These are phyloP conservation scores for Corrigiola litoralis DNA, from an alignment of 179 eudicot species.

Conservation along the genomic window DNA sequence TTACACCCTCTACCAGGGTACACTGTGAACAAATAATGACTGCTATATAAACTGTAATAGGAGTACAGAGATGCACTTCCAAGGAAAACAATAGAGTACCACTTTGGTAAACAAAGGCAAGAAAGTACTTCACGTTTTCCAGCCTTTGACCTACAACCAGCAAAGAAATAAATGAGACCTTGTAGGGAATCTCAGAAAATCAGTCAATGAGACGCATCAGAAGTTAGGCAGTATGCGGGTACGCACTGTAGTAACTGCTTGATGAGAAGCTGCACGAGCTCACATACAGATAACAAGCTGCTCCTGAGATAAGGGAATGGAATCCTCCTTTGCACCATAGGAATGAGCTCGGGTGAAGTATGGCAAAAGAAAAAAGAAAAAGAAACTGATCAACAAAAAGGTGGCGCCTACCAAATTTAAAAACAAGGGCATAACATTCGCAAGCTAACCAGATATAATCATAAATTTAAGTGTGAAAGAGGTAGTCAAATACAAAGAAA, in stretches of 20 bases:
- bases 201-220: conserved; percentile 11
- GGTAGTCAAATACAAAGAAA: too few relatives aligned
- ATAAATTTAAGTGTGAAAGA: too few relatives aligned
- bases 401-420: conserved; percentile 6
- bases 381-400: conserved; percentile 20
- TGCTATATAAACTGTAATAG: neutral
- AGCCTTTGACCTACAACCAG: conserved; percentile 20
- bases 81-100: conserved; percentile 6
- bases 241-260: conserved; percentile 2
- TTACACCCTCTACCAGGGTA: too few relatives aligned
- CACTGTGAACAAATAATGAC: too few relatives aligned
- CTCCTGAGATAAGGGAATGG: conserved; percentile 4
- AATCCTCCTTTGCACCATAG: conserved; percentile 19
- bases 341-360: conserved; percentile 10
- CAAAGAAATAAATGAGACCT: conserved; percentile 19
- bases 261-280: conserved; percentile 8
- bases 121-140: conserved; percentile 13
- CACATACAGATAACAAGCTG: neutral
- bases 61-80: neutral
- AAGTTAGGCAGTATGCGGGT: conserved; percentile 5
- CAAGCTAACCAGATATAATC: too few relatives aligned
- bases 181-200: neutral
- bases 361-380: neutral
- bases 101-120: conserved; percentile 1
- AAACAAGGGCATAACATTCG: neutral